phyloP scores from a whole-genome alignment of 2,329 filamentous ascomycete species.

The Lecanicillium sp. region DNA sequence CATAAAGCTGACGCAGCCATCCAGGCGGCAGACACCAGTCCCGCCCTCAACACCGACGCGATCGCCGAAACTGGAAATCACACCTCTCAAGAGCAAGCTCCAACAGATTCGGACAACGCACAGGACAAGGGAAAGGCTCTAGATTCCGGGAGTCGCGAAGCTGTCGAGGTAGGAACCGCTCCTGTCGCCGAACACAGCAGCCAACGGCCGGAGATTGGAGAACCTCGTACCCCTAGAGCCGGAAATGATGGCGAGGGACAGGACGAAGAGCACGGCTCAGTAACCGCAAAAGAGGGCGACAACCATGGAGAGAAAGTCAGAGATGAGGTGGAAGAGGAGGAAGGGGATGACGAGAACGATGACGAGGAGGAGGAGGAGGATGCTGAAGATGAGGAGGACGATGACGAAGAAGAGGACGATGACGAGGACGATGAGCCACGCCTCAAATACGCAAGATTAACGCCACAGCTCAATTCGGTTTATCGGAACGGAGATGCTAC shows the following conservation, averaged over 20 bases:
- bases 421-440: conserved; percentile 90
- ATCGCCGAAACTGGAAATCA: too few species aligned
- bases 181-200: too few species aligned
- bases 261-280: conserved; percentile 9
- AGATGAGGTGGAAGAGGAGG: conserved; percentile 16
- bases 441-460: conserved; percentile 86
- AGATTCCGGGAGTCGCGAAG: not conserved
- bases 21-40: not conserved
- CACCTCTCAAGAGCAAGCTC: too few species aligned
- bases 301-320: conserved; percentile 13
- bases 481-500: conserved; percentile 96
- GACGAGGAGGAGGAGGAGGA: conserved; percentile 38
- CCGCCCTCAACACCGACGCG: not conserved
- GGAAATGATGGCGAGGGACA: too few species aligned
- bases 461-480: conserved; percentile 67
- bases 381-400: conserved; percentile 43
- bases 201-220: too few species aligned
- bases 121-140: too few species aligned
- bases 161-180: not conserved
- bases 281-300: conserved; percentile 6
- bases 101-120: too few species aligned
- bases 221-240: too few species aligned
- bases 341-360: conserved; percentile 25
- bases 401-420: conserved; percentile 64
- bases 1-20: not conserved